phyloP scores from a whole-genome alignment of 305 asterid genomes.

The Solanum hybrid region DNA sequence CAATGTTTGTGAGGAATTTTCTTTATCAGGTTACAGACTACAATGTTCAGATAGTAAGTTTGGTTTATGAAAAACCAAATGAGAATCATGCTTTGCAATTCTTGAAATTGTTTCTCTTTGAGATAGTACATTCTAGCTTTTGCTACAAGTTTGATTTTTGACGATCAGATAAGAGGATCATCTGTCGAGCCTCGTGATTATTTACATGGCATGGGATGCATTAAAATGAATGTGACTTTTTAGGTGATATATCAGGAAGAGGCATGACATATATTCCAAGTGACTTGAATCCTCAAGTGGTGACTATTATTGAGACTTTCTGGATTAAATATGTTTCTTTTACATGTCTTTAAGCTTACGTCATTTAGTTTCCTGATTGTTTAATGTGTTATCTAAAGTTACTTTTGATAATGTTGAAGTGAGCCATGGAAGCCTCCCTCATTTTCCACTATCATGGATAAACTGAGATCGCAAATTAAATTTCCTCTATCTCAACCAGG shows the following conservation, averaged over 20 bases:
- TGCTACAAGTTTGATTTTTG: not conserved
- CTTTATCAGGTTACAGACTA: no score
- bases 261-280: conserved; percentile 62
- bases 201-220: not conserved
- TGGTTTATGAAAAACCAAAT: not conserved
- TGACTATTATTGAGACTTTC: conserved; percentile 63
- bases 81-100: not conserved
- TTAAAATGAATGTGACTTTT: not conserved
- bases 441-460: conserved; percentile 61
- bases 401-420: conserved; percentile 30
- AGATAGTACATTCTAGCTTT: not conserved
- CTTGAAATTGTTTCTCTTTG: not conserved
- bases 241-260: conserved; percentile 69
- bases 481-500: conserved; percentile 35
- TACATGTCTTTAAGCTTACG: not conserved
- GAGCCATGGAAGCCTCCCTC: conserved; percentile 87
- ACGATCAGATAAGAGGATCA: not conserved
- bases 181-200: not conserved
- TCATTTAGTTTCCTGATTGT: not conserved
- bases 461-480: conserved; percentile 46
- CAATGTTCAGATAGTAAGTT: not conserved
- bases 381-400: not conserved
- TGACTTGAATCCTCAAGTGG: conserved; percentile 64
- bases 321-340: conserved; percentile 65
- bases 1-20: no score